Base-by-base conservation (phyloP, 805 yeast species). In the Metschnikowia bowlesiae region DNA sequence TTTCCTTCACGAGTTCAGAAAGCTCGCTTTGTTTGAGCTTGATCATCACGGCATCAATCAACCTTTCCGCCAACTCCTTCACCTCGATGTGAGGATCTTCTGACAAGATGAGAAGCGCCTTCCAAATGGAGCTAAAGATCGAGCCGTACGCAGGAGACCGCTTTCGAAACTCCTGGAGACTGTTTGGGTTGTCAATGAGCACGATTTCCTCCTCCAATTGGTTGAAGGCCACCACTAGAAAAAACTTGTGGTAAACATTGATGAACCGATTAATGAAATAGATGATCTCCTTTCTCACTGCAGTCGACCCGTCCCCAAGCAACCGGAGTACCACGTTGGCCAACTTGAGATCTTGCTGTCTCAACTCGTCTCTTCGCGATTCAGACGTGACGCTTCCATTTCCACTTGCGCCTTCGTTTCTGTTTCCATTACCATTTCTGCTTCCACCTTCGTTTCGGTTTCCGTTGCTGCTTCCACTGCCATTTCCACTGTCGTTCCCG, bases 51-150 rank as follows among this genome's bases (percentile, higher is more conserved):
- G 77, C 82, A 64, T 90, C 97, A 16, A 89, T 84, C 11, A 89
- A 78, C 30, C 79, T 81, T 49, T 83, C 84, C 0, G 97, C 92
- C 52, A 81, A 74, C 44, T 79, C 79, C 51, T 80, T 82, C 6
- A 91, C 90, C 65, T 89, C 96, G 34, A 79, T 69, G 65, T 86
- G 94, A 0, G 98, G 96, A 66, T 94, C 99, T 55, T 86, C 90
- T 0, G 96, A 80, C 30, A 89, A 67, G 29, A 89, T 82, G 43
- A 94, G 71, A 33, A 92, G 65, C 0, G 92, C 83, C 56, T 89
- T 87, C 97, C 98, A 94, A 8, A 86, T 81, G 1, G 96, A 86
- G 48, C 89, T 80, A 64, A 86, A 89, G 8, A 89, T 78, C 0
- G 96, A 85, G 1, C 97, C 96, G 63, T 89, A 87, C 0, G 96